Evolutionary conservation across 1,284 basidiomycete species (phyloP), one percentile per base, ranked within the genome.

Genomic region (Ustilago loliicola): DNA sequence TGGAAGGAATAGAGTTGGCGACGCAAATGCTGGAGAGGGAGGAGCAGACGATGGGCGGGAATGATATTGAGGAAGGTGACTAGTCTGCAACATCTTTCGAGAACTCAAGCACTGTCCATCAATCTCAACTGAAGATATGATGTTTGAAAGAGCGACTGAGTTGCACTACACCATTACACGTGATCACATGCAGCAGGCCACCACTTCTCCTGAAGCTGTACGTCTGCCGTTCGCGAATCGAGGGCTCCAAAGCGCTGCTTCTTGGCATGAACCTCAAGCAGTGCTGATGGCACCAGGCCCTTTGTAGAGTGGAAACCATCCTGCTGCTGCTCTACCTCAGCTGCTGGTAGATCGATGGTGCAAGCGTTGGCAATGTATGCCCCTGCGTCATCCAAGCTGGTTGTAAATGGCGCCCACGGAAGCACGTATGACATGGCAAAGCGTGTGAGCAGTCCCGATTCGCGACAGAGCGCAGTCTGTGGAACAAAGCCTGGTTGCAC

Each of bases 11-110:
- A 21, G 66, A 74, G 48, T 51, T 80, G 63, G 78, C 78, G 2
- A 74, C 78, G 5, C 78, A 80, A 63, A 80, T 80, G 78, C 54
- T 80, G 27, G 78, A 66, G 40, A 64, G 71, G 32, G 74, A 72
- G 29, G 78, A 66, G 21, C 66, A 71, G 32, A 72, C 69, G 1
- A 54, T 63, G 52, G 73, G 73, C 3, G 73, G 73, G 3, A 77
- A 73, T 38, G 77, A 80, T 36, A 64, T 76, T 40, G 77, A 80
- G 21, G 73, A 79, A 5, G 73, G 68, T 6, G 77, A 80, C 23
- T 80, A 61, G 66, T 47, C 13, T 23, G 7, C 10, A n/a, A 5
- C 23, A 19, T 11, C 48, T 29, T 11, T 17, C 7, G 5, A 15
- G 30, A 29, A 19, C n/a, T n/a, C 25, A 29, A 25, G 36, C 42